Evolutionary conservation across 2,329 filamentous ascomycete genomes (phyloP), one percentile per base, ranked within the genome.

Genomic region (Pseudophaeomoniella oleicola): DNA sequence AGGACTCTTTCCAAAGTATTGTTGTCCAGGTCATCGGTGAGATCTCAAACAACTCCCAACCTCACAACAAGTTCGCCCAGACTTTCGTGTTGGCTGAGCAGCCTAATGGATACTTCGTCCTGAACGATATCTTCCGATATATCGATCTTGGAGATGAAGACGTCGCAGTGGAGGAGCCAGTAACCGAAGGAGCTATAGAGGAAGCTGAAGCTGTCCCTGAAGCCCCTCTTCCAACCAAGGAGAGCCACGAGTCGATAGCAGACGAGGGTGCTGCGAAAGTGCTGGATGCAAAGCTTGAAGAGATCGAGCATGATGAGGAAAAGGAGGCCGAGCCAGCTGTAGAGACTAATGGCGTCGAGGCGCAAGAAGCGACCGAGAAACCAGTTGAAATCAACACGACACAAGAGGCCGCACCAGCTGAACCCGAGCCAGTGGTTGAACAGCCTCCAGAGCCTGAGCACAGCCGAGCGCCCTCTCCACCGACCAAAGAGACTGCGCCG

Each of bases 1-100:
- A 98, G 63, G 80, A 81, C 44, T 94, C 88, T 6, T 81, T 78
- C 58, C 77, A 87, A 43, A 92, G 87, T 64, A 96, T 98, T 49
- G 78, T 98, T 50, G 92, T 98, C 52, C 87, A 94, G 60, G 90
- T 96, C 51, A 94, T 98, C 55, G 90, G 90, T 46, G 88, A 96
- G 64, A 92, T 90, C 52, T 94, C 87, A 51, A 94, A 93, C 74
- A 92, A 92, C 62, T 77, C 75, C 34, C 78, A 79, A 45, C 83
- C 90, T 40, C 84, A 88, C 52, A 87, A 83, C 68, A 94, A 94
- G 60, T 98, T 98, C 54, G 81, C 87, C 30, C 90, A 98, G 70
- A 96, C 88, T 36, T 98, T 98, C 50, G 84, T 98, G 44, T 81
- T 98, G 44, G 90, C 90, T 34, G 78, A 88, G 60, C 90, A 98